Evolutionary conservation across 2,329 filamentous ascomycete species (phyloP), one percentile per base, ranked within the genome.

Genomic region (Fusarium anthophilum): DNA sequence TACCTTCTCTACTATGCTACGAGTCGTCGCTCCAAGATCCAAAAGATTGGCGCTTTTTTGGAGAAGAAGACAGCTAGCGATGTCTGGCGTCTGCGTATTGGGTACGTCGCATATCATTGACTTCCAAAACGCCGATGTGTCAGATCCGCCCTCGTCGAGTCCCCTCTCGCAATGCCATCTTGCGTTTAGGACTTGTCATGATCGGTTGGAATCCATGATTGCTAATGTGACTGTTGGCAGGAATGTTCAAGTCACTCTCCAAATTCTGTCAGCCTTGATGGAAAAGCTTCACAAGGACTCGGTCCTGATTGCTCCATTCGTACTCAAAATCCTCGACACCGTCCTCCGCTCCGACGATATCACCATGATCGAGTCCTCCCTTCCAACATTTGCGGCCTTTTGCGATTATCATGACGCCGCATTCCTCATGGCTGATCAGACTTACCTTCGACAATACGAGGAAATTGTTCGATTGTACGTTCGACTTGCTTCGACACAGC

Each of bases 1-100:
- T 98, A 98, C 82, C 90, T 99, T 74, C 91, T 98, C 62, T 98
- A 97, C 88, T 98, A 99, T 86, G 95, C 94, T 70, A 97, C 94
- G 81, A 98, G 95, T 77, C 94, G 96, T 69, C 92, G 94, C 75
- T 96, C 94, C 84, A 99, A 98, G 88, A 91, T 98, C 78, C 94
- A 96, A 80, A 99, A 99, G 85, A 95, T 99, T 76, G 95, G 94
- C 82, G 91, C 91, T 77, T 99, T 98, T 81, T 88, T 99, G 74
- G 95, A 98, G 86, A 97, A 96, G 87, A 94, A 96, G 86, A 96
- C 94, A 28, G 93, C 93, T 70, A 92, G 91, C 80, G 96, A 99
- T 86, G 94, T 98, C 75, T 97, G 93, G 91, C 93, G 94, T 80
- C 89, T 91, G 82, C 92, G 94, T 80, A 94, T 96, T 80, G 95